phyloP scores from a whole-genome alignment of 2,329 filamentous ascomycete genomes.

The Neonectria faginata region DNA sequence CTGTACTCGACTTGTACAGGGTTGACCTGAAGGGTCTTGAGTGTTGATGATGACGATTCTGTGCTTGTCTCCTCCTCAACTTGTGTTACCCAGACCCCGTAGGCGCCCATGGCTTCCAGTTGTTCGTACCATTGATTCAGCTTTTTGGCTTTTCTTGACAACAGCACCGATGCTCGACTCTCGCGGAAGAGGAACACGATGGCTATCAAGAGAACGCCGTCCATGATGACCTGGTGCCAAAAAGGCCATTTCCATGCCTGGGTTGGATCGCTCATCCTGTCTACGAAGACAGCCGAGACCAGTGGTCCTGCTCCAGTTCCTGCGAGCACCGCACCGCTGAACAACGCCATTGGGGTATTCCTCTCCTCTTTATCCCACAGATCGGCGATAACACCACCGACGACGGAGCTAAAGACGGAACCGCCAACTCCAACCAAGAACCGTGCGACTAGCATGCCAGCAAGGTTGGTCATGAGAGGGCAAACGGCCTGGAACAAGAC shows the following conservation, averaged over 20 bases:
- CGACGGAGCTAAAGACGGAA: constrained; percentile 86
- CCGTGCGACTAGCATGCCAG: constrained; percentile 79
- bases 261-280: constrained; percentile 61
- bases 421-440: constrained; percentile 83
- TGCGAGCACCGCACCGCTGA: constrained; percentile 80
- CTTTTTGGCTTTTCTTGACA: constrained; percentile 78
- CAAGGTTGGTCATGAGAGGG: constrained; percentile 75
- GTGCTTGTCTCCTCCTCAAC: constrained; percentile 22
- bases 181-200: constrained; percentile 81
- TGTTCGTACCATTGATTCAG: constrained; percentile 85
- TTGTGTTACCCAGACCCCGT: constrained; percentile 57
- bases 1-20: constrained; percentile 22
- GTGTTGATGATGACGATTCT: constrained; percentile 40
- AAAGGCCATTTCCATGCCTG: constrained; percentile 87
- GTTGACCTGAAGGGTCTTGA: constrained; percentile 30
- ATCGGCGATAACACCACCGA: constrained; percentile 91
- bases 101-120: constrained; percentile 73
- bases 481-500: constrained; percentile 78
- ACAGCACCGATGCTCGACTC: constrained; percentile 82
- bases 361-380: constrained; percentile 82
- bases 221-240: constrained; percentile 82
- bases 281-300: constrained; percentile 75
- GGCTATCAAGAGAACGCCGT: constrained; percentile 68
- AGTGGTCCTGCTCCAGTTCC: constrained; percentile 86
- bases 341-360: constrained; percentile 91